Conservation (phyloP, 2,329 filamentous ascomycete genomes). For the Immersiporthe knoxdaviesiana region DNA sequence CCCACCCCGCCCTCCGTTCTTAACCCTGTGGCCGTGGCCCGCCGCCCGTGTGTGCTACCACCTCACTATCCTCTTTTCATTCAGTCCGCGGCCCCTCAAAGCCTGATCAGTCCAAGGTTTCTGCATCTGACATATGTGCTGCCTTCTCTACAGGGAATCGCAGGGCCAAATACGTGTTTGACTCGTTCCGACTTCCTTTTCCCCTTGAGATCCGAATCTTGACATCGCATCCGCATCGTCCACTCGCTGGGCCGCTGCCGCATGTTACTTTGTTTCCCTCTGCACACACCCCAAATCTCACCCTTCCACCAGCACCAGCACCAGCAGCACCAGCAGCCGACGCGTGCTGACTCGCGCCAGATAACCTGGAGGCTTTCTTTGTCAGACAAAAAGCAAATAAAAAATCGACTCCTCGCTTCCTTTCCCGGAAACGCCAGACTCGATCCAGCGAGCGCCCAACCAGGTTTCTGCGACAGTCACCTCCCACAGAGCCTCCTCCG, state of each 20-base stretch:
- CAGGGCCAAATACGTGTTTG: slow-evolving; percentile 42
- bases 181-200: slow-evolving; percentile 27
- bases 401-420: slow-evolving; percentile 51
- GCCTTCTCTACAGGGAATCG: slow-evolving; percentile 45
- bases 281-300: slow-evolving; percentile 17
- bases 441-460: slow-evolving; percentile 54
- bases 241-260: neutral
- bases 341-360: slow-evolving; percentile 38
- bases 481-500: slow-evolving; percentile 51
- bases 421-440: slow-evolving; percentile 52
- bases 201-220: slow-evolving; percentile 11
- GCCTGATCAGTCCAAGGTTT: slow-evolving; percentile 48
- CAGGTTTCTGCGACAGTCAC: slow-evolving; percentile 58
- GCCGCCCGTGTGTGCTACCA: slow-evolving; percentile 52
- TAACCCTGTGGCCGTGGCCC: slow-evolving; percentile 46
- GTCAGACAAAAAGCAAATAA: slow-evolving; percentile 43
- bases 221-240: slow-evolving; percentile 18
- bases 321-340: slow-evolving; percentile 23
- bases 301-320: slow-evolving; percentile 4
- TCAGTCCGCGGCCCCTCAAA: slow-evolving; percentile 51
- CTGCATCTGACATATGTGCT: slow-evolving; percentile 44
- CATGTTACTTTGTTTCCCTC: slow-evolving; percentile 13
- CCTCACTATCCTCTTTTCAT: slow-evolving; percentile 56
- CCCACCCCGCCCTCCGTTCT: slow-evolving; percentile 39
- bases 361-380: slow-evolving; percentile 35